Conservation (phyloP, 345 rosid species). For the Laguncularia racemosa region DNA sequence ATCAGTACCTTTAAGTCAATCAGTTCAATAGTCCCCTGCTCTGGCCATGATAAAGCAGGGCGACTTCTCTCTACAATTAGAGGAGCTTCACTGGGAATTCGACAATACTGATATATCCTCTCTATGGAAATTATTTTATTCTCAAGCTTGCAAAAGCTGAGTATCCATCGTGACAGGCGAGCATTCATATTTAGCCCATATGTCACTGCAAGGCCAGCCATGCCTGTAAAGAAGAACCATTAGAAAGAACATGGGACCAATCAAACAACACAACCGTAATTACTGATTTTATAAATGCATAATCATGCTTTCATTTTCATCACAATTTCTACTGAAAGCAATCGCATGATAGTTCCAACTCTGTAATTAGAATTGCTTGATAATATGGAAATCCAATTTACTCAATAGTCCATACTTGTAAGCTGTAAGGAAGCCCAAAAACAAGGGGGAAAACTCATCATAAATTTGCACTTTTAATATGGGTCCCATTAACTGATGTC, state of each 20-base stretch:
- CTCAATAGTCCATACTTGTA: too few relatives aligned
- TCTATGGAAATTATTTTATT: conserved; percentile 96
- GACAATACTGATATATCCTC: conserved; percentile 95
- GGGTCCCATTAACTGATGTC: too few relatives aligned
- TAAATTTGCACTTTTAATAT: too few relatives aligned
- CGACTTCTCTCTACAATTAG: conserved; percentile 51
- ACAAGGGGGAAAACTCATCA: too few relatives aligned
- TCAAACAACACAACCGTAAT: neutral
- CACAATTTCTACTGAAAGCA: too few relatives aligned
- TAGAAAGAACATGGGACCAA: conserved; percentile 17
- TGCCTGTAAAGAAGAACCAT: conserved; percentile 50
- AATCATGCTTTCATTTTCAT: too few relatives aligned
- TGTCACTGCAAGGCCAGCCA: conserved; percentile 99
- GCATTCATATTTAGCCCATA: conserved; percentile 98
- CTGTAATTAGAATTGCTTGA: too few relatives aligned
- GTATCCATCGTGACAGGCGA: conserved; percentile 96
- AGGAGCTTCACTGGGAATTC: conserved; percentile 73
- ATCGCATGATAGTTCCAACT: too few relatives aligned
- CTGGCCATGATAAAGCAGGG: conserved; percentile 89
- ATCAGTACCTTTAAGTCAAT: conserved; percentile 72
- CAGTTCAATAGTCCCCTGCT: conserved; percentile 68
- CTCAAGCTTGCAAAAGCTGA: conserved; percentile 99
- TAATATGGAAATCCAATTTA: too few relatives aligned
- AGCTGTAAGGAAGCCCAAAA: too few relatives aligned
- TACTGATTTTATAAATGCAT: neutral